Conservation (phyloP, 2,329 filamentous ascomycete species). For the Hymenoscyphus scutula region DNA sequence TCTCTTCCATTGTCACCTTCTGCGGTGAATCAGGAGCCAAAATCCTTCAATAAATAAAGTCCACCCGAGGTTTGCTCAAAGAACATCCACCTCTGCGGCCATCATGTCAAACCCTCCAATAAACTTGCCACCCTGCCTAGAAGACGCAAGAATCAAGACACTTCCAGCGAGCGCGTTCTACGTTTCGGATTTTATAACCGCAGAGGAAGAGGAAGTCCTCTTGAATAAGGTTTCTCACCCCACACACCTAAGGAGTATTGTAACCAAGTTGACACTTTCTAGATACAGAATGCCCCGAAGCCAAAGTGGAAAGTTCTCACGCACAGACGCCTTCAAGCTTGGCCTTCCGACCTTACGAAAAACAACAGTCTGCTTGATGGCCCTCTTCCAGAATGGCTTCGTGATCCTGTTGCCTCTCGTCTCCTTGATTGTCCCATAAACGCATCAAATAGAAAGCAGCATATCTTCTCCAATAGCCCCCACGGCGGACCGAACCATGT, state of each 20-base stretch:
- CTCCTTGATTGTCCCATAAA: constrained; percentile 50
- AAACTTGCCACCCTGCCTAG: constrained; percentile 41
- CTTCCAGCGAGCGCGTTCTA: constrained; percentile 74
- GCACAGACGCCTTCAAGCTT: constrained; percentile 87
- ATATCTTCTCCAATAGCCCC: constrained; percentile 62
- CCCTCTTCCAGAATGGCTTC: constrained; percentile 73
- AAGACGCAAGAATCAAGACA: constrained; percentile 49
- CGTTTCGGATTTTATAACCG: constrained; percentile 78
- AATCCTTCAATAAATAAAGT: not conserved
- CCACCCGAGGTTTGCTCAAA: not conserved
- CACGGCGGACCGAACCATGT: constrained; percentile 84
- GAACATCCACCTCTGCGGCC: not conserved
- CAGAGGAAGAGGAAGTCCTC: constrained; percentile 69
- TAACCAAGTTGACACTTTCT: constrained; percentile 2
- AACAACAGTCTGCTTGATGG: constrained; percentile 71
- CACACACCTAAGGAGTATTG: not conserved
- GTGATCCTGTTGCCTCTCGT: constrained; percentile 64
- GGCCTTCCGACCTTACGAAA: constrained; percentile 78
- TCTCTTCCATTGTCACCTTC: not conserved
- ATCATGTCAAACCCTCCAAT: constrained; percentile 12
- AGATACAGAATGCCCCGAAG: constrained; percentile 62
- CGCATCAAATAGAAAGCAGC: constrained; percentile 23
- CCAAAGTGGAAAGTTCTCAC: constrained; percentile 83
- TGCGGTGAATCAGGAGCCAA: not conserved
- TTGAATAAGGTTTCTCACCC: constrained; percentile 60